These are phyloP conservation scores for Lactuca saligna DNA, from an alignment of 129 eudicot species.

Conservation along the genomic window DNA sequence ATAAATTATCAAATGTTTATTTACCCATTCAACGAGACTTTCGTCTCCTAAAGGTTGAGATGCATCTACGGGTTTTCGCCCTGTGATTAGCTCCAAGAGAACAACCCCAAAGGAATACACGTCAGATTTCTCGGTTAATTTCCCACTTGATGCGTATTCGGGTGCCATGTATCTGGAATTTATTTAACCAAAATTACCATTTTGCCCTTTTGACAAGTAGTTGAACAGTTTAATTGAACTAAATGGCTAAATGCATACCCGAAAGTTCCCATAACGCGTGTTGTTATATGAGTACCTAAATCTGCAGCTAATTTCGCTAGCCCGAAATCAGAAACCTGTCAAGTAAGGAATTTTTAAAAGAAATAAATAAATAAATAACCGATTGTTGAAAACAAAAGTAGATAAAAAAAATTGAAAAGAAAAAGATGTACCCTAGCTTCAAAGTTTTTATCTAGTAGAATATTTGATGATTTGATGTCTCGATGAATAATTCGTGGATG, in stretches of 20 bases:
- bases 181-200: constrained; percentile 8
- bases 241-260: constrained; percentile 49
- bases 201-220: not conserved
- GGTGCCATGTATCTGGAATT: constrained; percentile 90
- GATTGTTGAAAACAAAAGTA: not conserved
- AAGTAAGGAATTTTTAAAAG: not conserved
- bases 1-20: not conserved
- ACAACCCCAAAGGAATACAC: constrained; percentile 88
- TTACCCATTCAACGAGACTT: constrained; percentile 89
- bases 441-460: constrained; percentile 75
- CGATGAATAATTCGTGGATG: constrained; percentile 92
- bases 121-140: constrained; percentile 87
- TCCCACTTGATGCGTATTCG: constrained; percentile 92
- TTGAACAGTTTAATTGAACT: not conserved
- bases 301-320: constrained; percentile 83
- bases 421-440: constrained; percentile 71
- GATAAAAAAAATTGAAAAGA: constrained; percentile 3
- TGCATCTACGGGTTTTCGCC: constrained; percentile 88
- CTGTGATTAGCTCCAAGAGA: constrained; percentile 85
- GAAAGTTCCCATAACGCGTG: constrained; percentile 97
- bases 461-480: constrained; percentile 93
- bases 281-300: constrained; percentile 75
- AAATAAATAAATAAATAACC: constrained; percentile 12
- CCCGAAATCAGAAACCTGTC: constrained; percentile 95
- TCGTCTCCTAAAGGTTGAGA: constrained; percentile 82